Base-by-base conservation (phyloP, 2,329 filamentous ascomycete genomes). In the Penicillium sp. region DNA sequence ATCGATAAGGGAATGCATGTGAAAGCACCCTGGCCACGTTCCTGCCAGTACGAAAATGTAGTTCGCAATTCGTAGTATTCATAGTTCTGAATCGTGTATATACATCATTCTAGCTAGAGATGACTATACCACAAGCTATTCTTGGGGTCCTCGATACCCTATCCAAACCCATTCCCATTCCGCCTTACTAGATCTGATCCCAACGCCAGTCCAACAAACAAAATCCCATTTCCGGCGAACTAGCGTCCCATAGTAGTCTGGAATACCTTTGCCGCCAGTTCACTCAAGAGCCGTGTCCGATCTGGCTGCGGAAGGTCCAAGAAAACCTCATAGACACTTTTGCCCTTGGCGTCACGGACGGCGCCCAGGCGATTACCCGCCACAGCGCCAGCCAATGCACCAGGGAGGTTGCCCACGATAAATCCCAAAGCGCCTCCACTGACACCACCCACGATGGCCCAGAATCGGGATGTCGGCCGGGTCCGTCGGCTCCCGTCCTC, bases 241-340 rank as follows among this genome's bases (percentile, higher is more conserved):
- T 56, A 68, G 42, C 50, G 56, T 7, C 68, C 68, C 63, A 71
- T 63, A n/a, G 68, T 70, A 44, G 70, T 65, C 46, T 73, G 71
- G 68, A 96, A 92, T 1, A 96, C 87, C 72, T 89, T 92, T 27
- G 86, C 85, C 1, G 92, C 92, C 66, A 97, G 74, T 72, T 95
- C 89, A 67, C 86, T 88, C 55, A 97, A 77, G 64, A 99, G 73
- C 70, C 85, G 85, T 48, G 90, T 85, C 66, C 90, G 88, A 66
- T 96, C 92, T 45, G 80, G 80, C 71, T 90, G 88, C 45, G 91
- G 91, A 66, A 99, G 77, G 63, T 96, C 89, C 78, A 90, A 65
- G 70, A 92, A 97, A 14, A 96, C 94, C 25, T 85, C 80, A 72
- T 95, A 97, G 5, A 99, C 94, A 67, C 90, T 95, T 85, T 96